Evolutionary conservation across 2,329 filamentous ascomycete species (phyloP).

Genomic region (Bipolaris oryzae): DNA sequence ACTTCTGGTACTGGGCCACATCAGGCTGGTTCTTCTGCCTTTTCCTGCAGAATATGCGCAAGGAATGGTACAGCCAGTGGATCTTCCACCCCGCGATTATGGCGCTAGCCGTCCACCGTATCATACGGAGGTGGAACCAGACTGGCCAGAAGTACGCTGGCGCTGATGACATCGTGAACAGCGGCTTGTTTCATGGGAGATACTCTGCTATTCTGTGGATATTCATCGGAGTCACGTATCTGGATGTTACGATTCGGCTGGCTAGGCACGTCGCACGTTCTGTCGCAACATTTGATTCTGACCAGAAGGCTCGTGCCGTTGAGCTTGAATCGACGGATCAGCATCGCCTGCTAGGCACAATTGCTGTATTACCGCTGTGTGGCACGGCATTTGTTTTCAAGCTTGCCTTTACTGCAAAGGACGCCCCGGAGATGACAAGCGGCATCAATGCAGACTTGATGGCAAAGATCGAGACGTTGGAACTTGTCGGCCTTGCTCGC

Average conservation of each 20-base stretch:
- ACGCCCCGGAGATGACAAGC: conserved; percentile 77
- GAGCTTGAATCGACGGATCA: conserved; percentile 34
- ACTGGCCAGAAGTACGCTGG: conserved; percentile 96
- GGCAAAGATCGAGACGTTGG: conserved; percentile 52
- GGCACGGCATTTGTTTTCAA: conserved; percentile 80
- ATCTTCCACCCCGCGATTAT: conserved; percentile 48
- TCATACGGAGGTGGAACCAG: conserved; percentile 88
- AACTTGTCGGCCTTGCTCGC: conserved; percentile 36
- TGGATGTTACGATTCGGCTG: conserved; percentile 60
- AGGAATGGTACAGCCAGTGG: conserved; percentile 33
- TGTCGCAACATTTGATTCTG: conserved; percentile 30
- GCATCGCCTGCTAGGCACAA: conserved; percentile 38
- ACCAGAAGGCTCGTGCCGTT: conserved; percentile 15
- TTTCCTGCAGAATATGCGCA: conserved; percentile 48
- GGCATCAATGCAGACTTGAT: conserved; percentile 52
- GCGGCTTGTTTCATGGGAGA: conserved; percentile 59
- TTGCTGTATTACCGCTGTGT: conserved; percentile 51
- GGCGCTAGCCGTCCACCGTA: conserved; percentile 66
- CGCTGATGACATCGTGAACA: conserved; percentile 82
- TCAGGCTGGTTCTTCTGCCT: conserved; percentile 69
- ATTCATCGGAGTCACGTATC: conserved; percentile 72
- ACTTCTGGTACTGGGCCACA: conserved; percentile 95
- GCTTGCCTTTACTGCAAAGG: conserved; percentile 82
- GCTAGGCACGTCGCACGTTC: conserved; percentile 41
- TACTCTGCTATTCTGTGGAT: conserved; percentile 69